Conservation (phyloP, 2,329 filamentous ascomycete genomes). For the Botrytis porri region DNA sequence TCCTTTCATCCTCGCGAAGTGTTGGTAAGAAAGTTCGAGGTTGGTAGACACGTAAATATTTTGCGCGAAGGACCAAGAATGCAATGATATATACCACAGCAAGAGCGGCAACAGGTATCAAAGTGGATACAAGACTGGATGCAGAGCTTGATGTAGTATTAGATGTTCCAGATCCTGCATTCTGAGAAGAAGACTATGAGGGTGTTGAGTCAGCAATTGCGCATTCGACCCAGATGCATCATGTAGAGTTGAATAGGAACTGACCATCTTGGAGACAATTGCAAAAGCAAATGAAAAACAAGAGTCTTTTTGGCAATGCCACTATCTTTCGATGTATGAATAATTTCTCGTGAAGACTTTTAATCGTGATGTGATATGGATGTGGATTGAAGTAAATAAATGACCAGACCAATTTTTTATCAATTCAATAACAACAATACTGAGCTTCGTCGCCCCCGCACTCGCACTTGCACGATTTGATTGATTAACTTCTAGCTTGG, state of each 20-base stretch:
- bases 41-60: conserved; percentile 48
- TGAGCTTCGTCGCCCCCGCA: neutral
- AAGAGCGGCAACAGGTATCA: conserved; percentile 46
- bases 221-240: neutral
- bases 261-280: neutral
- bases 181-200: neutral
- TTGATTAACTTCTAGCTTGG: neutral
- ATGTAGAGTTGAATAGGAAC: neutral
- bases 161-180: conserved; percentile 1
- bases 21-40: conserved; percentile 52
- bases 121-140: conserved; percentile 46
- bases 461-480: neutral
- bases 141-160: conserved; percentile 23
- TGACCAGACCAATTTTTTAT: neutral
- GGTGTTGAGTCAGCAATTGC: neutral
- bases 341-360: neutral
- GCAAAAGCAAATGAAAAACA: neutral
- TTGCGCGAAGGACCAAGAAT: conserved; percentile 49
- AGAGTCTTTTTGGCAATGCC: neutral
- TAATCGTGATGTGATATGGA: neutral
- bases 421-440: neutral
- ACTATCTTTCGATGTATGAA: neutral
- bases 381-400: neutral
- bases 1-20: conserved; percentile 51
- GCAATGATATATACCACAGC: conserved; percentile 42